Conservation (phyloP, 2,329 filamentous ascomycete genomes). For the Herpotrichia juniperi region DNA sequence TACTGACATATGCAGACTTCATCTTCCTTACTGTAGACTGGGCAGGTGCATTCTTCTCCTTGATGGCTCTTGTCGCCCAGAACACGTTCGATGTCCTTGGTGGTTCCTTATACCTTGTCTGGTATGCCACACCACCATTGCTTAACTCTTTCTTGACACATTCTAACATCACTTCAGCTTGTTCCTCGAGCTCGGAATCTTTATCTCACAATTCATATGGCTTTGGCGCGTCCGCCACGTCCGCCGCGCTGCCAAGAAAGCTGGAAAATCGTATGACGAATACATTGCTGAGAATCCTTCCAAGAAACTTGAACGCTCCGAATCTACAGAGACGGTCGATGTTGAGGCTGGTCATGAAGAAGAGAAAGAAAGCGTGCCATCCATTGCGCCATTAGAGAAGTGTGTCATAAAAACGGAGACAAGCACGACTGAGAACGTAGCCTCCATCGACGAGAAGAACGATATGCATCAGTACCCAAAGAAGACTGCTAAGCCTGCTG, state of each 20-base stretch:
- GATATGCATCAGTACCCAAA: not conserved
- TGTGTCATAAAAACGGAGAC: conserved; percentile 1
- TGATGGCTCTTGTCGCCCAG: conserved; percentile 66
- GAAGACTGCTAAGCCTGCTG: not conserved
- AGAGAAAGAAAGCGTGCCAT: conserved; percentile 3
- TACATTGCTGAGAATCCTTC: conserved; percentile 39
- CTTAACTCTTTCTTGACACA: not conserved
- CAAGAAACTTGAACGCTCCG: conserved; percentile 19
- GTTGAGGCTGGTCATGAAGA: conserved; percentile 25
- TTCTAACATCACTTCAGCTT: conserved; percentile 51
- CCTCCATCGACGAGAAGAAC: not conserved
- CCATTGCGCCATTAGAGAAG: conserved; percentile 12
- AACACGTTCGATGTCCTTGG: conserved; percentile 67
- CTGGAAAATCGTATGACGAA: conserved; percentile 63
- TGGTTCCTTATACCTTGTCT: conserved; percentile 65
- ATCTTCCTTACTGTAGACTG: conserved; percentile 67
- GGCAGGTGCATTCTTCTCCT: conserved; percentile 66
- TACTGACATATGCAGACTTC: conserved; percentile 48
- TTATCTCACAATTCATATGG: conserved; percentile 65
- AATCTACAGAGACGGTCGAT: conserved; percentile 33
- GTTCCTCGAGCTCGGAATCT: conserved; percentile 65
- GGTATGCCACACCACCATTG: conserved; percentile 50
- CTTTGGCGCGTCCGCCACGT: conserved; percentile 60
- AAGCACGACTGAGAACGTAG: not conserved
- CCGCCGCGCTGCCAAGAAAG: conserved; percentile 57